Evolutionary conservation across 2,329 filamentous ascomycete species (phyloP).

Genomic region (Pyrenochaeta sp.): DNA sequence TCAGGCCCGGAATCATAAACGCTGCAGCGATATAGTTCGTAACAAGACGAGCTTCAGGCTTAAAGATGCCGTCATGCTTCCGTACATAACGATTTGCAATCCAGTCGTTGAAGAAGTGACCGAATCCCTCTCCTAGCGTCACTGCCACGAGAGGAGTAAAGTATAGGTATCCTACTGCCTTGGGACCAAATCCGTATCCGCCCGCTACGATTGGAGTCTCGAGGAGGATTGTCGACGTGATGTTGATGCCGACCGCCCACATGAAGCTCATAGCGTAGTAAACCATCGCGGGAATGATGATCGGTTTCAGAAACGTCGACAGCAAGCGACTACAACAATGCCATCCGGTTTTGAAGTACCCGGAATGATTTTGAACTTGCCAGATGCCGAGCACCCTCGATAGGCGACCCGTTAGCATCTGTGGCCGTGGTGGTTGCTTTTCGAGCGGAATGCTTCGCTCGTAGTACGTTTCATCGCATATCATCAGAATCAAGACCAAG

Average conservation of each 20-base stretch:
- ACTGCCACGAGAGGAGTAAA: slow-evolving; percentile 47
- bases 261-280: slow-evolving; percentile 19
- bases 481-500: slow-evolving; percentile 33
- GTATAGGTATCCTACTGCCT: slow-evolving; percentile 39
- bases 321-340: slow-evolving; percentile 27
- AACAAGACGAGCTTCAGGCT: slow-evolving; percentile 43
- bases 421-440: slow-evolving; percentile 22
- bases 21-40: slow-evolving; percentile 41
- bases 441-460: slow-evolving; percentile 30
- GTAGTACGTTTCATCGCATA: slow-evolving; percentile 47
- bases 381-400: slow-evolving; percentile 39
- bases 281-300: slow-evolving; percentile 33
- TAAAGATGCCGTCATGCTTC: slow-evolving; percentile 37
- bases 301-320: slow-evolving; percentile 30
- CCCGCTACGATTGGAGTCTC: slow-evolving; percentile 22
- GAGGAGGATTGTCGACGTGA: slow-evolving; percentile 34
- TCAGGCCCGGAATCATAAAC: slow-evolving; percentile 41
- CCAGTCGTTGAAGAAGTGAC: slow-evolving; percentile 49
- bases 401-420: slow-evolving; percentile 18
- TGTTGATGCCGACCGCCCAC: slow-evolving; percentile 38
- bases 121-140: slow-evolving; percentile 40
- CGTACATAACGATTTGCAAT: slow-evolving; percentile 41
- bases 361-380: slow-evolving; percentile 42
- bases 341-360: slow-evolving; percentile 33
- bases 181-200: slow-evolving; percentile 30